These are phyloP conservation scores for Aaosphaeria pasadenensis DNA, from an alignment of 2,329 filamentous ascomycete genomes.

Conservation along the genomic window DNA sequence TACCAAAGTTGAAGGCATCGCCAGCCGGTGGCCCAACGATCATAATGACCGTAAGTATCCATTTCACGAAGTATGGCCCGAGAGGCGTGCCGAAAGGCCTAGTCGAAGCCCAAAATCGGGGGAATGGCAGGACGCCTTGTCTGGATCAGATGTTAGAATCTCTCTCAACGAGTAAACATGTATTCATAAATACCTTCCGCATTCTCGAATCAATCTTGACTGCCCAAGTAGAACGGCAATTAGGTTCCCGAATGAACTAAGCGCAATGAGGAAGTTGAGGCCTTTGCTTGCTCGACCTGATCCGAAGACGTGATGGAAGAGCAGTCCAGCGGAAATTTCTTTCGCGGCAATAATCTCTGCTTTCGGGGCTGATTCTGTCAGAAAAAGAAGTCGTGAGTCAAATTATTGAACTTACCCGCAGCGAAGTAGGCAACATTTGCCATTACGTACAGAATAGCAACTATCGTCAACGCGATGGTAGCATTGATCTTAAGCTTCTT, in stretches of 20 bases:
- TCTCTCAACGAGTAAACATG: no score
- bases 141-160: conserved; percentile 21
- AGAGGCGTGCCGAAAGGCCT: conserved; percentile 61
- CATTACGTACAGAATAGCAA: conserved; percentile 55
- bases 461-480: conserved; percentile 47
- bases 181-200: conserved; percentile 44
- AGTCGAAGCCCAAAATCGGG: conserved; percentile 60
- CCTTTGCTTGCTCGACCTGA: conserved; percentile 47
- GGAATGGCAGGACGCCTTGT: conserved; percentile 61
- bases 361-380: conserved; percentile 43
- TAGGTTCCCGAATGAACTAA: conserved; percentile 60
- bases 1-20: conserved; percentile 61
- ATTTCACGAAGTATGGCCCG: conserved; percentile 58
- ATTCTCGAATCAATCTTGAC: conserved; percentile 59
- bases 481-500: conserved; percentile 49
- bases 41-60: conserved; percentile 57
- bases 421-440: conserved; percentile 62
- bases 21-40: conserved; percentile 59
- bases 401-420: conserved; percentile 37
- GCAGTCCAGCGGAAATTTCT: conserved; percentile 54
- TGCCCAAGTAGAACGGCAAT: conserved; percentile 54
- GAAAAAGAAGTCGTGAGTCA: neutral
- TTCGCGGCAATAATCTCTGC: conserved; percentile 49
- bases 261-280: conserved; percentile 55
- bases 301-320: conserved; percentile 59